Conservation (phyloP, 2,329 filamentous ascomycete species). For the Cadophora malorum region DNA sequence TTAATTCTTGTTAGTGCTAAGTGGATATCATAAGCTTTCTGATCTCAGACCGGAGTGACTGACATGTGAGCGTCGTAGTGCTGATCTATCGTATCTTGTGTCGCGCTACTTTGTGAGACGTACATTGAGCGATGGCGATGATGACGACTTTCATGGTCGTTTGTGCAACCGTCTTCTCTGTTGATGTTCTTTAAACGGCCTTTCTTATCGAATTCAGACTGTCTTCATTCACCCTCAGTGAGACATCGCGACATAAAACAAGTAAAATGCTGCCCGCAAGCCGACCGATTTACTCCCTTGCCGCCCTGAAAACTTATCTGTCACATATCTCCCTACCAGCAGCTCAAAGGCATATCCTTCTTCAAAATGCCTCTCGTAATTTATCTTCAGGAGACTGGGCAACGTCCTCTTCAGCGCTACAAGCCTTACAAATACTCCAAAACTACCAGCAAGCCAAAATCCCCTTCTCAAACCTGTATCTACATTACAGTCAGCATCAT, state of each 20-base stretch:
- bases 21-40: background rate
- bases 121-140: background rate
- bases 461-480: slow-evolving; percentile 62
- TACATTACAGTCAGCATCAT: slow-evolving; percentile 55
- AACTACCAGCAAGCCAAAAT: slow-evolving; percentile 55
- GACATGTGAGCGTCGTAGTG: background rate
- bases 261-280: slow-evolving; percentile 16
- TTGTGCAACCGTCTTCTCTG: background rate
- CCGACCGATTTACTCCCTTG: slow-evolving; percentile 25
- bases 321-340: slow-evolving; percentile 25
- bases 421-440: slow-evolving; percentile 11
- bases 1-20: background rate
- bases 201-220: background rate
- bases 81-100: background rate
- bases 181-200: background rate
- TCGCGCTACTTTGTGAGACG: background rate
- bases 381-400: slow-evolving; percentile 7
- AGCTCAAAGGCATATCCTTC: background rate
- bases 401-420: slow-evolving; percentile 4
- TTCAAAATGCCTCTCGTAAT: slow-evolving; percentile 8
- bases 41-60: background rate
- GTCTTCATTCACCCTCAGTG: background rate
- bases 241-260: background rate
- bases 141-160: background rate
- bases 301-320: slow-evolving; percentile 29